Evolutionary conservation across 2,329 filamentous ascomycete species (phyloP).

Genomic region (Sclerotinia trifoliorum): DNA sequence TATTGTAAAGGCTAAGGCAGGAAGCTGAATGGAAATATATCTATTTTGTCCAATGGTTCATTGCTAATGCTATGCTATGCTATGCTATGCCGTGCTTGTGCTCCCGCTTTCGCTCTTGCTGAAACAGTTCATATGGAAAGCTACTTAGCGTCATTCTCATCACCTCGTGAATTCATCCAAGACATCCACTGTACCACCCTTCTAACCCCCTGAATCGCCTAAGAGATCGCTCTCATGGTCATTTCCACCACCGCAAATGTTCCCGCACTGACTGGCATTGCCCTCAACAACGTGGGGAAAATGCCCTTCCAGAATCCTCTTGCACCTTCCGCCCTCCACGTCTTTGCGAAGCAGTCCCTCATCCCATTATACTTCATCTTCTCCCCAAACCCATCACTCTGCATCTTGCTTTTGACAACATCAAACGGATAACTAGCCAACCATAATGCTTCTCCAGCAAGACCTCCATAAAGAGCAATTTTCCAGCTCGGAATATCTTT

Average conservation of each 20-base stretch:
- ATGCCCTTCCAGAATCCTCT: conserved; percentile 94
- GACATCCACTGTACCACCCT: not conserved
- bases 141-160: not conserved
- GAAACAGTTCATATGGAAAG: not conserved
- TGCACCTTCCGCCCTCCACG: conserved; percentile 71
- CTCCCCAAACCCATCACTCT: conserved; percentile 84
- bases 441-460: conserved; percentile 94
- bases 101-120: not conserved
- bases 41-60: not conserved
- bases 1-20: not conserved
- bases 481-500: conserved; percentile 79
- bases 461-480: conserved; percentile 85
- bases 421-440: conserved; percentile 92
- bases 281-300: conserved; percentile 83
- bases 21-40: not conserved
- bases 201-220: conserved; percentile 5
- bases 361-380: conserved; percentile 74
- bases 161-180: not conserved
- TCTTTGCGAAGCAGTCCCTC: conserved; percentile 86
- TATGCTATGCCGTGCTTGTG: not conserved
- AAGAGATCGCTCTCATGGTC: conserved; percentile 61
- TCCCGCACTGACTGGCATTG: conserved; percentile 96
- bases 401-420: conserved; percentile 99
- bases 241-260: conserved; percentile 85
- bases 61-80: not conserved